Conservation (phyloP, 352 stramenopile species). For the Phytophthora palmivora region DNA sequence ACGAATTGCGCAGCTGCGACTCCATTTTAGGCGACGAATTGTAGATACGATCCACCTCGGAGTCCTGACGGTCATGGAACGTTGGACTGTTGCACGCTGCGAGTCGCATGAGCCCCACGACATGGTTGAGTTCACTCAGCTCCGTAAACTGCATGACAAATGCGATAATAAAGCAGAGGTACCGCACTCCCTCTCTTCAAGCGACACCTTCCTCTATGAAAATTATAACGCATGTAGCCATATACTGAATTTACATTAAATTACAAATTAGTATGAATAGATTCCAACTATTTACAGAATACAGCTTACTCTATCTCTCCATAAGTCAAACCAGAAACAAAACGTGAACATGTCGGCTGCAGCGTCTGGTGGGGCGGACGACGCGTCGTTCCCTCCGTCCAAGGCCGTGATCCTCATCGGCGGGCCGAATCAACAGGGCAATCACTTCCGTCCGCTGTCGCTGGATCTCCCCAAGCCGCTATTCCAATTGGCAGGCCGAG, state of each 20-base stretch:
- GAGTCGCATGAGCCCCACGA: constrained; percentile 85
- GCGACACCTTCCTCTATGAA: not conserved
- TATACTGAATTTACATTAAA: not conserved
- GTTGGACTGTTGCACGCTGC: constrained; percentile 85
- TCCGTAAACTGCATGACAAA: constrained; percentile 88
- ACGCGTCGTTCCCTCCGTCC: constrained; percentile 69
- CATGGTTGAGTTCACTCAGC: constrained; percentile 86
- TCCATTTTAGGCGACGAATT: constrained; percentile 92
- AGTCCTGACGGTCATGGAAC: constrained; percentile 91
- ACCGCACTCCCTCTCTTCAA: constrained; percentile 15
- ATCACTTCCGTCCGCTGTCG: constrained; percentile 89
- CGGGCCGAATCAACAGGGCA: constrained; percentile 86
- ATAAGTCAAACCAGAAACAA: not conserved
- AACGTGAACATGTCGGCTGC: constrained; percentile 14
- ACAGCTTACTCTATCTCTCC: no score
- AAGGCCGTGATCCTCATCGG: constrained; percentile 91
- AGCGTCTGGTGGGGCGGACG: constrained; percentile 37
- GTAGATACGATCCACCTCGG: constrained; percentile 90
- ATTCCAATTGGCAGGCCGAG: constrained; percentile 84
- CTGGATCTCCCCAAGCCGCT: constrained; percentile 88
- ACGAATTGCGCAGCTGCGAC: constrained; percentile 86
- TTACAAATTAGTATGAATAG: constrained; percentile 14
- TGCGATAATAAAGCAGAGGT: constrained; percentile 1
- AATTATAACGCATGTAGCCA: constrained; percentile 9
- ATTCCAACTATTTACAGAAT: no score